Percentiles rank a stretch among this genome's conserved stretches.
Evolutionary conservation across 441 rosid genomes (phyloP).

Genomic region (Pelargonium fulgidum): DNA sequence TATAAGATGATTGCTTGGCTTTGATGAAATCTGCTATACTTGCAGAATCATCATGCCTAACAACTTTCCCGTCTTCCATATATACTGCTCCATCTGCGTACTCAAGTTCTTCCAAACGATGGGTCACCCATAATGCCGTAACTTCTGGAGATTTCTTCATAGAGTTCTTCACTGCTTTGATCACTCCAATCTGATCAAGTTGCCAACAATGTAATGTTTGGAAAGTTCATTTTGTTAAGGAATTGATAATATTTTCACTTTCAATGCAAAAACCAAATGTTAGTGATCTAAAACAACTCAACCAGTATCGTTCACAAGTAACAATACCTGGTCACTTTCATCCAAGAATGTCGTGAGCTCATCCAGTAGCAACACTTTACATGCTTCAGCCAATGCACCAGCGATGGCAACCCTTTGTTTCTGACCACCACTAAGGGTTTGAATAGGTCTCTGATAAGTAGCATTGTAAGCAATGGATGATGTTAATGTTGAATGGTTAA

Average conservation of each 20-base stretch:
- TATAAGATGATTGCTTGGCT: slow-evolving; percentile 49
- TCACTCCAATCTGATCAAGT: slow-evolving; percentile 61
- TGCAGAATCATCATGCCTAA: slow-evolving; percentile 54
- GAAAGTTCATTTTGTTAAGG: too few relatives aligned
- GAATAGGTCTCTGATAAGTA: slow-evolving; percentile 69
- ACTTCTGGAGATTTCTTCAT: slow-evolving; percentile 54
- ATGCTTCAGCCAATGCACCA: slow-evolving; percentile 93
- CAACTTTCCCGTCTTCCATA: slow-evolving; percentile 74
- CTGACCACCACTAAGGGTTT: slow-evolving; percentile 96
- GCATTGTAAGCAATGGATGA: slow-evolving; percentile 1
- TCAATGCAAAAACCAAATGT: too few relatives aligned
- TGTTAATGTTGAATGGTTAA: neutral
- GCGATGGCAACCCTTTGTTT: slow-evolving; percentile 95
- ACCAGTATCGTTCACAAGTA: neutral
- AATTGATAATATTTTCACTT: too few relatives aligned
- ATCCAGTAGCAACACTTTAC: slow-evolving; percentile 75
- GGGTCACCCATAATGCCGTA: slow-evolving; percentile 89
- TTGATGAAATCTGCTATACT: slow-evolving; percentile 50
- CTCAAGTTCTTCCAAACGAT: slow-evolving; percentile 80
- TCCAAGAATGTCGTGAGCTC: slow-evolving; percentile 94
- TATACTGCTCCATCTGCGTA: slow-evolving; percentile 84
- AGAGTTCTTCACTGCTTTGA: slow-evolving; percentile 63
- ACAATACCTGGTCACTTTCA: slow-evolving; percentile 68
- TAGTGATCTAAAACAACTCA: too few relatives aligned
- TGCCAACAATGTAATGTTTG: neutral